Percentiles rank a stretch among this genome's conserved stretches.
Conservation (phyloP, 768 basidiomycete species). For the Boletus coccyginus region DNA sequence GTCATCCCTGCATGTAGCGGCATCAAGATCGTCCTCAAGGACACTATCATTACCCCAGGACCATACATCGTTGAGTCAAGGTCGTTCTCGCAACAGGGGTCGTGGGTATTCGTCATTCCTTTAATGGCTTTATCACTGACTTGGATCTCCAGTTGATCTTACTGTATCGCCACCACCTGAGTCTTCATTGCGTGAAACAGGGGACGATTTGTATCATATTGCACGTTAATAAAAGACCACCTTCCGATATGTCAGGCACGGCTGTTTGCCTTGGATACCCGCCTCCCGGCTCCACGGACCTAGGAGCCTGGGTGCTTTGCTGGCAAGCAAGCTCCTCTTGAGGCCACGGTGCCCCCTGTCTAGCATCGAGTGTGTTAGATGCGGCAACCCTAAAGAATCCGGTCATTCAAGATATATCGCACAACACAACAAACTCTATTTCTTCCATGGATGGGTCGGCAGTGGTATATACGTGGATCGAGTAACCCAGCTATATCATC, state of each 20-base stretch:
- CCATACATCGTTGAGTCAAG: not conserved
- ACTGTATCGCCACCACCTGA: not conserved
- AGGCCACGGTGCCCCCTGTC: not conserved
- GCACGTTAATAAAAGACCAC: not conserved
- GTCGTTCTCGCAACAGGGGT: not conserved
- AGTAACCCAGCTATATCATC: not conserved
- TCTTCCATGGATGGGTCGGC: not conserved
- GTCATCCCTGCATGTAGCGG: not conserved
- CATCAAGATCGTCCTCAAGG: not conserved
- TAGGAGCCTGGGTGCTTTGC: not conserved
- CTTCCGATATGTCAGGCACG: not conserved
- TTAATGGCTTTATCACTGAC: not conserved
- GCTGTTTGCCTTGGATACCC: not conserved
- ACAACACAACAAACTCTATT: not conserved
- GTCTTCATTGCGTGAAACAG: not conserved
- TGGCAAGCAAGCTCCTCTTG: not conserved
- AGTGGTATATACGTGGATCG: conserved; percentile 1
- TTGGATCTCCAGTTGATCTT: not conserved
- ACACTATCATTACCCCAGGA: not conserved
- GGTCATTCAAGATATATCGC: not conserved
- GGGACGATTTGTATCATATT: not conserved
- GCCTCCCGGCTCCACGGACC: not conserved
- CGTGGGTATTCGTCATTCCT: not conserved
- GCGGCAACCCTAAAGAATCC: not conserved
- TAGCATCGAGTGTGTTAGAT: not conserved